Conservation (phyloP, 495 filamentous ascomycete species). For the Aspergillus coremiiformis region DNA sequence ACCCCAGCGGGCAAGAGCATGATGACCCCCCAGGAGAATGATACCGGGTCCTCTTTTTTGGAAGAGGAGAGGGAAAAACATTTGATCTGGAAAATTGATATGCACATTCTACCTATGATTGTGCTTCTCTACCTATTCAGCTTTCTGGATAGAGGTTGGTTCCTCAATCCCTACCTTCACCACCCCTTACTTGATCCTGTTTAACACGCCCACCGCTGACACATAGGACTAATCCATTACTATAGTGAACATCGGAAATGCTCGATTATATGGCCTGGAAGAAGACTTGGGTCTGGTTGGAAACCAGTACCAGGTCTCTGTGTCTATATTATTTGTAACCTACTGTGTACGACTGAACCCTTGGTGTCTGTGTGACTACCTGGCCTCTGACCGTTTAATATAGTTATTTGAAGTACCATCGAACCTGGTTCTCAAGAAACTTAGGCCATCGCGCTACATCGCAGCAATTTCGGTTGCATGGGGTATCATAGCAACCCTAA, state of each 20-base stretch:
- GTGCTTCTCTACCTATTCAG: conserved; percentile 56
- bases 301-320: conserved; percentile 61
- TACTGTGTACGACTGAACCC: conserved; percentile 41
- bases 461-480: conserved; percentile 54
- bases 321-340: conserved; percentile 69
- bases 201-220: too few relatives aligned
- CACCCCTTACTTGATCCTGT: not conserved
- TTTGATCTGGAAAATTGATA: conserved; percentile 49
- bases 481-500: conserved; percentile 65
- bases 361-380: not conserved
- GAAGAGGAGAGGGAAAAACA: conserved; percentile 38
- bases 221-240: too few relatives aligned
- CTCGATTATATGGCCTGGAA: conserved; percentile 60
- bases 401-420: conserved; percentile 41
- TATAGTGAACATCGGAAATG: conserved; percentile 70
- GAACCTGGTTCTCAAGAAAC: conserved; percentile 73
- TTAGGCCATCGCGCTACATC: conserved; percentile 69
- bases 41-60: conserved; percentile 20
- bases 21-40: not conserved
- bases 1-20: not conserved
- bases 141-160: conserved; percentile 54
- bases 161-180: not conserved
- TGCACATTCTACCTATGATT: conserved; percentile 53
- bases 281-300: conserved; percentile 54
- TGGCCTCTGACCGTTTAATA: not conserved